Conservation (phyloP, 495 filamentous ascomycete genomes). For the Penicillium manginii region DNA sequence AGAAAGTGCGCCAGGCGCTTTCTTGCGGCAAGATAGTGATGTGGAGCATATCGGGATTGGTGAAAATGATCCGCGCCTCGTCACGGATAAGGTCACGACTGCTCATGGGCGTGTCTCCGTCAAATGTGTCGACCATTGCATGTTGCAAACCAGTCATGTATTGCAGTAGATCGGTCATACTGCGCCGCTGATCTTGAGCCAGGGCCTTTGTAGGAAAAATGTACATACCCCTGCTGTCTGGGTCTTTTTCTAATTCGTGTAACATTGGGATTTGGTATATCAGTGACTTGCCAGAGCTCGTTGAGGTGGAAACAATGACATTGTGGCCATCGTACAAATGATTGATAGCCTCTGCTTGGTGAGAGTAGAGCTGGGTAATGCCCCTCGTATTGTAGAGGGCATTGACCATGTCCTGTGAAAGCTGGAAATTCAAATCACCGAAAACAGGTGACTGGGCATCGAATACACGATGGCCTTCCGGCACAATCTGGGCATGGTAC, state of each 20-base stretch:
- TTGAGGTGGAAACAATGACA: slow-evolving; percentile 93
- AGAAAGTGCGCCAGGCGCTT: slow-evolving; percentile 82
- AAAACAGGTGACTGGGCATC: slow-evolving; percentile 82
- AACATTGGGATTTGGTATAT: slow-evolving; percentile 97
- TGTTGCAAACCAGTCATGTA: slow-evolving; percentile 80
- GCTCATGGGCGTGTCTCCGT: slow-evolving; percentile 88
- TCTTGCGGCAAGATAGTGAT: slow-evolving; percentile 93
- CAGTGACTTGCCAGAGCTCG: slow-evolving; percentile 92
- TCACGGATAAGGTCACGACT: slow-evolving; percentile 81
- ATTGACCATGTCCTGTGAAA: slow-evolving; percentile 92
- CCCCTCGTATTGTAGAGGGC: slow-evolving; percentile 87
- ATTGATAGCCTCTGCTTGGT: slow-evolving; percentile 96
- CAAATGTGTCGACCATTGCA: slow-evolving; percentile 86
- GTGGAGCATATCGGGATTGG: slow-evolving; percentile 98
- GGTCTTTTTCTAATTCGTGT: slow-evolving; percentile 80
- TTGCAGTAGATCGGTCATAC: slow-evolving; percentile 78
- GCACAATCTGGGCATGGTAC: slow-evolving; percentile 93
- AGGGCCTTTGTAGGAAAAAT: slow-evolving; percentile 98
- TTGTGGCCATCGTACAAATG: slow-evolving; percentile 78
- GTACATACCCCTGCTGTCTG: slow-evolving; percentile 84
- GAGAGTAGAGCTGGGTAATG: slow-evolving; percentile 87
- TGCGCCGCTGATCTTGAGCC: slow-evolving; percentile 91
- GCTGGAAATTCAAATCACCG: slow-evolving; percentile 80
- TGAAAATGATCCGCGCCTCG: slow-evolving; percentile 92
- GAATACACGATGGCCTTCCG: slow-evolving; percentile 90